phyloP scores from a whole-genome alignment of 352 stramenopile genomes.

The Phytophthora europaea region DNA sequence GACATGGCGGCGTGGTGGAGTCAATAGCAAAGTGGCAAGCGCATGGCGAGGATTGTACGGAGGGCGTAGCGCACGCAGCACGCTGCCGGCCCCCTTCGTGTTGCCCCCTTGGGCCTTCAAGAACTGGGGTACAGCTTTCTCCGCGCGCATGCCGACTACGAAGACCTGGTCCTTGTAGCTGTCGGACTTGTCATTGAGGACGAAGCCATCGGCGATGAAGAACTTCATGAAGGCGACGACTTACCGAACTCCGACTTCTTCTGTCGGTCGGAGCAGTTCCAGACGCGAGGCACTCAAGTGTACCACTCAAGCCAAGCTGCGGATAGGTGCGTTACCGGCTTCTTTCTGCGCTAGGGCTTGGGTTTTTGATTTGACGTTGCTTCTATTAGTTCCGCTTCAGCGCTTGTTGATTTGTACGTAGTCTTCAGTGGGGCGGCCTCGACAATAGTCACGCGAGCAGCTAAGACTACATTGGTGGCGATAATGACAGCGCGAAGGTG shows the following conservation, averaged over 20 bases:
- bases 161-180: constrained; percentile 22
- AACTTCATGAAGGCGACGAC: constrained; percentile 31
- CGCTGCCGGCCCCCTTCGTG: constrained; percentile 6
- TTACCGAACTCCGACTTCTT: constrained; percentile 33
- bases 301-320: constrained; percentile 24
- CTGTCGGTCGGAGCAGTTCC: constrained; percentile 8
- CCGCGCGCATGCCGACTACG: background rate
- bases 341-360: constrained; percentile 2
- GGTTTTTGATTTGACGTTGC: constrained; percentile 4
- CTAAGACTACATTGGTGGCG: background rate
- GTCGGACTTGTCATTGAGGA: background rate
- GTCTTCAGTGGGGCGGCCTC: background rate
- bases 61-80: constrained; percentile 6
- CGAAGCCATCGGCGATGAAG: constrained; percentile 24
- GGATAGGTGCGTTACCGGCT: constrained; percentile 5
- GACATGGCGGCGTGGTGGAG: no score
- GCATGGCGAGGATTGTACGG: constrained; percentile 3
- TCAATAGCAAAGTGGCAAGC: background rate
- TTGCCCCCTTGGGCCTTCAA: constrained; percentile 1
- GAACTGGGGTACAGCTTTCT: constrained; percentile 3
- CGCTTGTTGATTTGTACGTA: background rate
- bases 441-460: background rate
- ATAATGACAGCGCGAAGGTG: constrained; percentile 21
- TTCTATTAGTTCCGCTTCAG: background rate
- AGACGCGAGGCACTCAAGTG: constrained; percentile 10